These are phyloP conservation scores for Collariella sp. DNA, from an alignment of 495 filamentous ascomycete genomes.

Conservation along the genomic window DNA sequence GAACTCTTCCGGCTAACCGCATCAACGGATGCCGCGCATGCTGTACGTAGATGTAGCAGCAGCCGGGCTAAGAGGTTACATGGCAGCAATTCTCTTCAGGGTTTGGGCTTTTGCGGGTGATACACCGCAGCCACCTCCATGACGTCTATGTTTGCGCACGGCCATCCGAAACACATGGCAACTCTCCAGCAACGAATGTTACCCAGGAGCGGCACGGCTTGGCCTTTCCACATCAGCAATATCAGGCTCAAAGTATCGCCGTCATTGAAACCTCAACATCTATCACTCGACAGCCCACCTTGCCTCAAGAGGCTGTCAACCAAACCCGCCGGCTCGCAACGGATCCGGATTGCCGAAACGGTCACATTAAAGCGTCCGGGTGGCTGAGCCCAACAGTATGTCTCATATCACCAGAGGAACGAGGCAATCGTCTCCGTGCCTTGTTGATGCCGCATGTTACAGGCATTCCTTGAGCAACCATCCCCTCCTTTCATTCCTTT, in stretches of 20 bases:
- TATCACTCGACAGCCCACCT: too few species aligned
- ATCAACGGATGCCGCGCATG: too few species aligned
- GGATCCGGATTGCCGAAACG: conserved; percentile 16
- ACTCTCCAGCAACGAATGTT: background rate
- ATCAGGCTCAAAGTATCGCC: background rate
- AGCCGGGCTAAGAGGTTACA: too few species aligned
- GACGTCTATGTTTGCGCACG: background rate
- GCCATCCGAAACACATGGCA: background rate
- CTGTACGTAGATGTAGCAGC: too few species aligned
- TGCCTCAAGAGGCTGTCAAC: background rate
- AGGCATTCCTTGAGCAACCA: too few species aligned
- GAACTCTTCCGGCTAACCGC: too few species aligned
- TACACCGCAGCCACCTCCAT: conserved; percentile 2
- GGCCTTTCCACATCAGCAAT: background rate
- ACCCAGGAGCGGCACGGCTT: background rate
- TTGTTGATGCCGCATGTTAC: too few species aligned
- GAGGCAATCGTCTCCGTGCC: too few species aligned
- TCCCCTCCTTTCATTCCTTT: too few species aligned
- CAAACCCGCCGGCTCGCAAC: conserved; percentile 9
- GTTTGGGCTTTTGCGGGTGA: background rate
- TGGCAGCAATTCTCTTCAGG: background rate
- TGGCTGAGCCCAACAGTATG: background rate
- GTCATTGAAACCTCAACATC: background rate
- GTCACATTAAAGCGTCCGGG: background rate
- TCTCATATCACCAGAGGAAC: background rate